Evolutionary conservation across 495 filamentous ascomycete genomes (phyloP).

Genomic region (Daldinia grandis): DNA sequence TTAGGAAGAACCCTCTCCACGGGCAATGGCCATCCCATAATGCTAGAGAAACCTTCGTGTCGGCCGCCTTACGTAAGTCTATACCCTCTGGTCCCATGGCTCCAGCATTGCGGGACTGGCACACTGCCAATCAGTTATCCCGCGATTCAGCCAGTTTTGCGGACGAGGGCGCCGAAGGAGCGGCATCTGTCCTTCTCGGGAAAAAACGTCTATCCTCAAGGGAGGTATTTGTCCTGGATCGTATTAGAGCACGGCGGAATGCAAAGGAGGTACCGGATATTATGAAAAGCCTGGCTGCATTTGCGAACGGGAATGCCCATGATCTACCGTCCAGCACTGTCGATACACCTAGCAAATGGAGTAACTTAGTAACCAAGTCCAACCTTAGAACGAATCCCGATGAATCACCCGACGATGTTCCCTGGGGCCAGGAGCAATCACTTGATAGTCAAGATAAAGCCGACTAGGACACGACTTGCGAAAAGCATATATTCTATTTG

Average conservation of each 20-base stretch:
- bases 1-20: constrained; percentile 51
- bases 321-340: constrained; percentile 1
- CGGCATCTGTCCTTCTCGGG: constrained; percentile 31
- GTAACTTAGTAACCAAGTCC: background rate
- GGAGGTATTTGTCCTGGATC: constrained; percentile 36
- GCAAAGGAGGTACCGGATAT: constrained; percentile 35
- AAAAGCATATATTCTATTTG: no score
- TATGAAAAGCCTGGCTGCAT: constrained; percentile 46
- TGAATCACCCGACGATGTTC: background rate
- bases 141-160: constrained; percentile 32
- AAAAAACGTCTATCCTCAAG: constrained; percentile 33
- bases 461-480: background rate
- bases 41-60: constrained; percentile 41
- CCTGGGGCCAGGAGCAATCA: background rate
- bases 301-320: constrained; percentile 26
- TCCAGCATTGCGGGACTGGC: constrained; percentile 58
- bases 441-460: background rate
- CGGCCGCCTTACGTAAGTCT: constrained; percentile 43
- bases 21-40: constrained; percentile 51
- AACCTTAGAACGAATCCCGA: background rate
- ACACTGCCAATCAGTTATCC: constrained; percentile 50
- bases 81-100: constrained; percentile 50
- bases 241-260: constrained; percentile 37
- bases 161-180: constrained; percentile 31
- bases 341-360: background rate